phyloP scores from a whole-genome alignment of 2,329 filamentous ascomycete species.

The Fusarium xyrophilum region DNA sequence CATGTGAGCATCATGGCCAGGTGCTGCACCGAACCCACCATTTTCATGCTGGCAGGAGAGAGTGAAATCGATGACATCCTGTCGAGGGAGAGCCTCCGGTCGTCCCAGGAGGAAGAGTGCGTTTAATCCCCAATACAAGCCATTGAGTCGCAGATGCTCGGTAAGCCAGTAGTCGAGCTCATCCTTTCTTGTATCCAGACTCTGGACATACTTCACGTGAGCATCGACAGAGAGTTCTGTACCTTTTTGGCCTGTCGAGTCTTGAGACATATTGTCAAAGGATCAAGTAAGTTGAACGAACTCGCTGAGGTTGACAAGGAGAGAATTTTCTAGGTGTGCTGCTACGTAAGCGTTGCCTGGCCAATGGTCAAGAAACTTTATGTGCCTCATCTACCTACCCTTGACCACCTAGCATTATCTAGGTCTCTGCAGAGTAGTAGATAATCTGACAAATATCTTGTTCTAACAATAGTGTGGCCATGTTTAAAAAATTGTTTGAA shows the following conservation, averaged over 20 bases:
- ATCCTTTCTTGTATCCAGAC: conserved; percentile 88
- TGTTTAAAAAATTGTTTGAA: background rate
- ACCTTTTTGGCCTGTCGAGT: conserved; percentile 45
- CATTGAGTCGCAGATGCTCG: conserved; percentile 93
- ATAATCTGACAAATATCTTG: background rate
- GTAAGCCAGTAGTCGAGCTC: conserved; percentile 98
- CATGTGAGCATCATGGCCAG: conserved; percentile 94
- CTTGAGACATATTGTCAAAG: conserved; percentile 43
- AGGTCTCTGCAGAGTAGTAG: background rate
- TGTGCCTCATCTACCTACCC: background rate
- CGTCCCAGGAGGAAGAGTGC: conserved; percentile 84
- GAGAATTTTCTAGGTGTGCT: conserved; percentile 23
- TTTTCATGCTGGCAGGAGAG: conserved; percentile 88
- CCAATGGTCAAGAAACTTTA: background rate
- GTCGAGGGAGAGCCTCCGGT: conserved; percentile 80
- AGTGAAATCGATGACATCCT: conserved; percentile 89
- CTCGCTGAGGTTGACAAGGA: conserved; percentile 9
- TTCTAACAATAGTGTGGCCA: too few species aligned
- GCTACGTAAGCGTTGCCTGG: conserved; percentile 32
- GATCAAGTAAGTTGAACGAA: conserved; percentile 4
- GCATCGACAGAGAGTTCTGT: conserved; percentile 58
- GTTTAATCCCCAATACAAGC: conserved; percentile 94
- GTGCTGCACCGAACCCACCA: conserved; percentile 93
- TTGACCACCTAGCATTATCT: background rate
- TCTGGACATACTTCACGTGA: conserved; percentile 93